Conservation (phyloP, 1,284 basidiomycete genomes). For the Trichosporon inkin region DNA sequence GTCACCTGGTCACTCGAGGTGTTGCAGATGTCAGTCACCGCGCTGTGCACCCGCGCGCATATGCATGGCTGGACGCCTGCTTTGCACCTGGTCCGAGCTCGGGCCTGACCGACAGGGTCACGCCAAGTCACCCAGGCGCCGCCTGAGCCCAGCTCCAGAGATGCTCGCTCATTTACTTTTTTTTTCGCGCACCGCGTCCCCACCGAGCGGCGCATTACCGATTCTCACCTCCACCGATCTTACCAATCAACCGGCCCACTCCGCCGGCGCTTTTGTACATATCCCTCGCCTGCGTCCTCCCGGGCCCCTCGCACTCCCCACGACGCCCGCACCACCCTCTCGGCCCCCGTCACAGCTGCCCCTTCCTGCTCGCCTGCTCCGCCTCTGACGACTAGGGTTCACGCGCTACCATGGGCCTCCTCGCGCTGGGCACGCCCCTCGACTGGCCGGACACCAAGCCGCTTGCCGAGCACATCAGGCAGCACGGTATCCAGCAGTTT, state of each 20-base stretch:
- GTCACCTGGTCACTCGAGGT: too few relatives aligned
- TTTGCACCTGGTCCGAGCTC: not conserved
- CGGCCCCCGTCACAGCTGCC: not conserved
- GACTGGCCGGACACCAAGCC: slow-evolving; percentile 85
- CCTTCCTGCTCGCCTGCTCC: not conserved
- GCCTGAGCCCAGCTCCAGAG: not conserved
- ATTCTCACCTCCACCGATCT: slow-evolving; percentile 1
- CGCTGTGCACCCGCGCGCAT: too few relatives aligned
- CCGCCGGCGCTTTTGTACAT: slow-evolving; percentile 1
- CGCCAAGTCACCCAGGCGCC: too few relatives aligned
- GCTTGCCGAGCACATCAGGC: slow-evolving; percentile 82
- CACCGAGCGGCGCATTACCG: not conserved
- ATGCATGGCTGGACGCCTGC: not conserved
- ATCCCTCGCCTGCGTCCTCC: not conserved
- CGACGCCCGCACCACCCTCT: not conserved
- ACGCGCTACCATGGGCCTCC: slow-evolving; percentile 69
- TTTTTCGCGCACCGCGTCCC: not conserved
- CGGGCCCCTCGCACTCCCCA: not conserved
- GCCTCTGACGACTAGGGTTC: not conserved
- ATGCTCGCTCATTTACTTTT: slow-evolving; percentile 2
- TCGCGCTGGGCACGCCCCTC: slow-evolving; percentile 91
- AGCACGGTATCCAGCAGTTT: slow-evolving; percentile 94
- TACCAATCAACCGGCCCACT: slow-evolving; percentile 9
- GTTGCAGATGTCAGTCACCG: too few relatives aligned
- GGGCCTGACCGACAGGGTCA: not conserved